Evolutionary conservation across 2,329 filamentous ascomycete species (phyloP), one percentile per base, ranked within the genome.

Genomic region (Byssothecium circinans): DNA sequence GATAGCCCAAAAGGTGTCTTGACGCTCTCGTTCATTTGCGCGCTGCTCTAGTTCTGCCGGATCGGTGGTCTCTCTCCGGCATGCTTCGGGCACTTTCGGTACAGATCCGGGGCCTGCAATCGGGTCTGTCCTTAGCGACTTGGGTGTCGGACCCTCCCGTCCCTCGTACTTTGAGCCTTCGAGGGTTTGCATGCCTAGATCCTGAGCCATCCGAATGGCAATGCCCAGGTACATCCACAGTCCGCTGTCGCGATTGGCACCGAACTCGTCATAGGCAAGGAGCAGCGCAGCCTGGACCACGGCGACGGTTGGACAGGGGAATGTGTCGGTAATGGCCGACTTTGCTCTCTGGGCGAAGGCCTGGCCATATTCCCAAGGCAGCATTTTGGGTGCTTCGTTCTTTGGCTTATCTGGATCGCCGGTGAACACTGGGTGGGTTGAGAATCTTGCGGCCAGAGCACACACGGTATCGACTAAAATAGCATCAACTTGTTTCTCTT

Each of bases 151-250:
- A 0, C 81, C 81, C 41, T 75, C 74, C 15, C 73, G 74, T 12
- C 81, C 81, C 50, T 77, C 78, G 45, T 81, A 78, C 49, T 75
- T 79, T 33, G 95, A 78, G 0, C 89, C 90, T 54, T 91, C 86
- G 14, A 88, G 78, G 54, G 91, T 95, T 57, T 92, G 88, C 54
- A 95, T 77, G 0, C 91, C 90, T 8, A 95, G 72, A 62, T 91
- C 87, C 50, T 89, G 82, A 0, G 86, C 86, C 83, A 91, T 88
- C 4, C 90, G 85, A 50, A 95, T 95, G 0, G 90, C 86, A 42
- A 92, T 85, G 0, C 90, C 91, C 1, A 95, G 77, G 64, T 95
- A 95, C 89, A 95, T 95, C 90, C 91, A 96, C 6, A 96, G 71
- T 0, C 89, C 89, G 66, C 89, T 95, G 62, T 95, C 91, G 59